A percentile compares a stretch with the other conserved stretches of the same genome.
phyloP scores from a whole-genome alignment of 257 asterid genomes.

The Jasminum sambac region DNA sequence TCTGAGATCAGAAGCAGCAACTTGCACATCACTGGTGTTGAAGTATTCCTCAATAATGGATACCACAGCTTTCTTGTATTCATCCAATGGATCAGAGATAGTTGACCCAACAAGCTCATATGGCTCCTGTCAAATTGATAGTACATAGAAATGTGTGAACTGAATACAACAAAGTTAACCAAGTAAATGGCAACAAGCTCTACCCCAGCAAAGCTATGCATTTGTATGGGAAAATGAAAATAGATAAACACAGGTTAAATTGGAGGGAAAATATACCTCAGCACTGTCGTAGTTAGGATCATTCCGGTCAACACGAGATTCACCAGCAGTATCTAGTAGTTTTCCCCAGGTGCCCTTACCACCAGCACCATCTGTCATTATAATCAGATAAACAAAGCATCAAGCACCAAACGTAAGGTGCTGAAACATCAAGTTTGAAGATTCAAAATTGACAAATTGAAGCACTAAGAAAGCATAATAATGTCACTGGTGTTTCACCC shows the following conservation, averaged over 20 bases:
- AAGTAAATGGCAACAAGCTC: neutral
- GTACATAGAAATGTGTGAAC: slow-evolving; percentile 1
- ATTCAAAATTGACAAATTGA: neutral
- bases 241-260: neutral
- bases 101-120: slow-evolving; percentile 82
- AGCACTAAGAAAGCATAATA: neutral
- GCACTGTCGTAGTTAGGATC: slow-evolving; percentile 98
- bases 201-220: neutral
- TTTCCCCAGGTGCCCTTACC: slow-evolving; percentile 99
- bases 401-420: neutral
- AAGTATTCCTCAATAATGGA: slow-evolving; percentile 88
- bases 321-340: slow-evolving; percentile 80
- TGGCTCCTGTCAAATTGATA: slow-evolving; percentile 61
- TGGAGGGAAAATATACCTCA: slow-evolving; percentile 54
- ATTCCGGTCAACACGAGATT: slow-evolving; percentile 60
- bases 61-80: slow-evolving; percentile 82
- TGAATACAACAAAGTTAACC: neutral
- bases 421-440: neutral
- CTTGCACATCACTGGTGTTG: slow-evolving; percentile 82
- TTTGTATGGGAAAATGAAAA: neutral
- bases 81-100: slow-evolving; percentile 74
- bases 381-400: slow-evolving; percentile 26
- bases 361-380: slow-evolving; percentile 88
- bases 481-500: neutral
- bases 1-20: slow-evolving; percentile 81